phyloP scores from a whole-genome alignment of 2,329 filamentous ascomycete genomes.

The Penicillium sp. region DNA sequence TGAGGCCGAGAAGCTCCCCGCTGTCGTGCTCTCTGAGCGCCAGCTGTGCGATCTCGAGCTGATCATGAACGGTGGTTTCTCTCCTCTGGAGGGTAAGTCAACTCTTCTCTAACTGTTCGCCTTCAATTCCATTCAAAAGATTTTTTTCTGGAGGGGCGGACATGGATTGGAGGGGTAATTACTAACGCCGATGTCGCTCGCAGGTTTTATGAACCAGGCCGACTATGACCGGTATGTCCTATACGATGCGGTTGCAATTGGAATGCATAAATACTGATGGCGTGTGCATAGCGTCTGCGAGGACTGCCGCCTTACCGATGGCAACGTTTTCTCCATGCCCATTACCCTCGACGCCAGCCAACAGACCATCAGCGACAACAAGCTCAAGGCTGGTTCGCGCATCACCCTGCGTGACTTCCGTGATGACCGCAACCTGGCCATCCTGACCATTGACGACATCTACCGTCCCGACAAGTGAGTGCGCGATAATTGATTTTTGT shows the following conservation, averaged over 20 bases:
- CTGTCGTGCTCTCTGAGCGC: slow-evolving; percentile 79
- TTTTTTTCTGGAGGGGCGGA: slow-evolving; percentile 9
- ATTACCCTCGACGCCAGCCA: slow-evolving; percentile 85
- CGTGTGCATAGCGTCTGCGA: slow-evolving; percentile 66
- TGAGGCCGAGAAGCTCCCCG: slow-evolving; percentile 82
- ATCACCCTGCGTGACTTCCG: slow-evolving; percentile 90
- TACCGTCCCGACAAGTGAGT: slow-evolving; percentile 92
- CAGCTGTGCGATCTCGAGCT: slow-evolving; percentile 97
- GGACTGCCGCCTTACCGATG: slow-evolving; percentile 78
- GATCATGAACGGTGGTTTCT: slow-evolving; percentile 96
- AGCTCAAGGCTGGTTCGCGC: slow-evolving; percentile 72
- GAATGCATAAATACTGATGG: slow-evolving; percentile 7
- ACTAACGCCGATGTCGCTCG: slow-evolving; percentile 38
- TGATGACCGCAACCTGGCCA: slow-evolving; percentile 92
- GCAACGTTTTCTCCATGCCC: slow-evolving; percentile 91
- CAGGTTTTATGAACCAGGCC: slow-evolving; percentile 94
- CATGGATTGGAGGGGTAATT: slow-evolving; percentile 8
- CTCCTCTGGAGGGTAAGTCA: slow-evolving; percentile 81
- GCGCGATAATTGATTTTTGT: background rate
- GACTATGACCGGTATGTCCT: slow-evolving; percentile 81
- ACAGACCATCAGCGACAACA: slow-evolving; percentile 66
- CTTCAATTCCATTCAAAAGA: background rate
- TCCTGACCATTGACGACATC: slow-evolving; percentile 90
- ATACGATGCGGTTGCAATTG: slow-evolving; percentile 9
- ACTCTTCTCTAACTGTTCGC: background rate